Evolutionary conservation across 106 monocot species (phyloP).

Genomic region (Dioscorea dumetorum): DNA sequence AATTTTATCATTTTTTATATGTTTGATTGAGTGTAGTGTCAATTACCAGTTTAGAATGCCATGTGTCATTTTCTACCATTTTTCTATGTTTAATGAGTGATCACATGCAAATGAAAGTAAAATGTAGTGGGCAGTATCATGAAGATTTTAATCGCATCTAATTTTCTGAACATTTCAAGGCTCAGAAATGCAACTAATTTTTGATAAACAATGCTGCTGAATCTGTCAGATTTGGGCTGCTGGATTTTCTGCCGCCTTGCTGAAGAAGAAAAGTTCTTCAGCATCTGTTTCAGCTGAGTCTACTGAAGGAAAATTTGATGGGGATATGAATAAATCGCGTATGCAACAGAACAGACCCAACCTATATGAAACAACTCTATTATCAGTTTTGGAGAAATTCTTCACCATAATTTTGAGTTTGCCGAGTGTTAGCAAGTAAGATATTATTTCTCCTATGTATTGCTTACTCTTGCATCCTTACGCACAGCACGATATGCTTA

Average conservation of each 20-base stretch:
- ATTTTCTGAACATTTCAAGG: not conserved
- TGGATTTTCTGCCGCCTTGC: slow-evolving; percentile 82
- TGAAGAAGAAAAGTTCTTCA: slow-evolving; percentile 48
- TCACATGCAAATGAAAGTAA: not conserved
- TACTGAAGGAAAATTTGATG: slow-evolving; percentile 13
- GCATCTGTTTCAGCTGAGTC: slow-evolving; percentile 21
- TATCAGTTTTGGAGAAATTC: slow-evolving; percentile 57
- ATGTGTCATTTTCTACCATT: too few species aligned
- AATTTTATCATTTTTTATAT: too few species aligned
- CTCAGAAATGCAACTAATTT: not conserved
- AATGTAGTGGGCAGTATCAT: not conserved
- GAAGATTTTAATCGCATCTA: not conserved
- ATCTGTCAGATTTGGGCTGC: slow-evolving; percentile 80
- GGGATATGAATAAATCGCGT: slow-evolving; percentile 4
- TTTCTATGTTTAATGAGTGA: too few species aligned
- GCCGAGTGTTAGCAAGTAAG: slow-evolving; percentile 79
- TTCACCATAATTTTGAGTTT: slow-evolving; percentile 47
- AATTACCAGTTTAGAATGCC: too few species aligned
- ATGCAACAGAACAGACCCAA: slow-evolving; percentile 14
- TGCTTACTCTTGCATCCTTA: not conserved
- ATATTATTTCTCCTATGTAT: not conserved
- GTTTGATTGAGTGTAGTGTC: too few species aligned
- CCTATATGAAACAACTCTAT: slow-evolving; percentile 36
- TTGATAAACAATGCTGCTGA: slow-evolving; percentile 6
- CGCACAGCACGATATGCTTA: not conserved